A percentile compares a stretch with the other conserved stretches of the same genome.
Evolutionary conservation across 257 asterid species (phyloP).

Genomic region (Penstemon barbatus): DNA sequence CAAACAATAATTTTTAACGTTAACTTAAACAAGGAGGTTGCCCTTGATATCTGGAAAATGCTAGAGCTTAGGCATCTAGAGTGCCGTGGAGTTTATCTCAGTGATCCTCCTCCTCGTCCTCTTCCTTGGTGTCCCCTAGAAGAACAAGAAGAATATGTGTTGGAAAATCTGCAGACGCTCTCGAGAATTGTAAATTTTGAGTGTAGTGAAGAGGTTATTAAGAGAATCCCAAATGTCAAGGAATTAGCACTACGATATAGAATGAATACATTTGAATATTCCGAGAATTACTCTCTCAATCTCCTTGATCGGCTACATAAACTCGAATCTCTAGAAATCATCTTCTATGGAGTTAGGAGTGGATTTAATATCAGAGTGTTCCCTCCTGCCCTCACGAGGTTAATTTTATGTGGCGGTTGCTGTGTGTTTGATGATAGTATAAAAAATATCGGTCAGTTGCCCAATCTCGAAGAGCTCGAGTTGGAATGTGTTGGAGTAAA

Average conservation of each 20-base stretch:
- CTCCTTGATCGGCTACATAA: neutral
- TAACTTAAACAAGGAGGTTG: too few relatives aligned
- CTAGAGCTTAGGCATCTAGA: constrained; percentile 23
- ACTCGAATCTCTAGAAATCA: constrained; percentile 2
- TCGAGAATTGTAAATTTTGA: neutral
- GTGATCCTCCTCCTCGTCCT: neutral
- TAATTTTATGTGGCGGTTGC: neutral
- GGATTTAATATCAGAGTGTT: neutral
- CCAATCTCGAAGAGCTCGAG: constrained; percentile 21
- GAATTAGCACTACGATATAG: neutral
- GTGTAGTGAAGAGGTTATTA: constrained; percentile 23
- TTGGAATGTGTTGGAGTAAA: neutral
- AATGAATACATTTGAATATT: neutral
- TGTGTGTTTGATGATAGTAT: constrained; percentile 10
- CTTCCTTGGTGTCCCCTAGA: too few relatives aligned
- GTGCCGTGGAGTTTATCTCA: neutral
- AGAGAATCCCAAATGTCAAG: constrained; percentile 33
- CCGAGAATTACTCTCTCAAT: neutral
- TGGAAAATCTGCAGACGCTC: constrained; percentile 29
- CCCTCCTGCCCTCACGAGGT: constrained; percentile 24
- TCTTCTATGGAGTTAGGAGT: neutral
- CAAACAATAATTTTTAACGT: neutral
- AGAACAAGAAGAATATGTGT: neutral
- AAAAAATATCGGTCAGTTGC: constrained; percentile 19
- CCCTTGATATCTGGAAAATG: constrained; percentile 29